A percentile compares a stretch with the other conserved stretches of the same genome.
These are phyloP conservation scores for Aureobasidium melanogenum DNA, from an alignment of 2,329 filamentous ascomycete genomes.

Conservation along the genomic window DNA sequence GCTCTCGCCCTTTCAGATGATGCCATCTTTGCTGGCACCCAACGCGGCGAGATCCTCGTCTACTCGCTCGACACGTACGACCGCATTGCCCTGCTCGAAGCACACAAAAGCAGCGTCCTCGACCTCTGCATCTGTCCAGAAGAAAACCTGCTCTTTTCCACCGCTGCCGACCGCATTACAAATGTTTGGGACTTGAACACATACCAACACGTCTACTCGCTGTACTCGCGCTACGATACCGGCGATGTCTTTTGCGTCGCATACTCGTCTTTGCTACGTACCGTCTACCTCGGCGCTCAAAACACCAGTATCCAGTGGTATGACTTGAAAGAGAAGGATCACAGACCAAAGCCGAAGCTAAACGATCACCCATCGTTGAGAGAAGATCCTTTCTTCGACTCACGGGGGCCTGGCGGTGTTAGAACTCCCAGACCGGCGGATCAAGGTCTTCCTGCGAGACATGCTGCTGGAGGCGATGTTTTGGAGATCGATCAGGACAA, in stretches of 20 bases:
- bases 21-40: constrained; percentile 83
- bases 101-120: constrained; percentile 85
- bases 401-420: constrained; percentile 71
- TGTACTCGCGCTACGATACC: constrained; percentile 88
- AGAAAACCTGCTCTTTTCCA: constrained; percentile 73
- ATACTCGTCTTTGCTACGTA: constrained; percentile 71
- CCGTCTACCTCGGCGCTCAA: constrained; percentile 83
- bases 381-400: constrained; percentile 88
- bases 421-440: constrained; percentile 65
- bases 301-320: constrained; percentile 96
- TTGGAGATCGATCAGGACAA: constrained; percentile 76
- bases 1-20: constrained; percentile 71
- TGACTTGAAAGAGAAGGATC: constrained; percentile 55
- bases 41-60: constrained; percentile 83
- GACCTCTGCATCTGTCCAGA: constrained; percentile 73
- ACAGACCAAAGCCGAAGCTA: constrained; percentile 52
- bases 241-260: constrained; percentile 95
- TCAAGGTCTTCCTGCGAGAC: constrained; percentile 37
- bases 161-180: constrained; percentile 84
- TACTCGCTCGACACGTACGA: constrained; percentile 88
- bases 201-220: constrained; percentile 71
- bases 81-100: constrained; percentile 67
- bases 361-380: constrained; percentile 65
- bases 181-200: constrained; percentile 83
- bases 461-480: constrained; percentile 52